Evolutionary conservation across 108 stramenopile species (phyloP), one percentile per base, ranked within the genome.

Genomic region (Cyclotella cryptica): DNA sequence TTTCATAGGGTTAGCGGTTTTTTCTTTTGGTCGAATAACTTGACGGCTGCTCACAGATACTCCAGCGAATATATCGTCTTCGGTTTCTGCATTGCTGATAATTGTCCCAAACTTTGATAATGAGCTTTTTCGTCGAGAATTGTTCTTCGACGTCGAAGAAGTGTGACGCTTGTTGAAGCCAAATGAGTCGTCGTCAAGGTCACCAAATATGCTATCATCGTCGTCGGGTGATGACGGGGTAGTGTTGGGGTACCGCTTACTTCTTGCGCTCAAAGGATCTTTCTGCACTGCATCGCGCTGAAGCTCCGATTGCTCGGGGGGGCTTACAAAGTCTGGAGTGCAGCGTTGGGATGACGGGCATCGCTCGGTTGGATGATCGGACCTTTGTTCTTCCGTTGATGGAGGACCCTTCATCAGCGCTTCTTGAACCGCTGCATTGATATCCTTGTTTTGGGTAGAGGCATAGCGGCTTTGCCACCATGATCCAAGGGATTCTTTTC

Each of bases 401-500:
- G 14, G 24, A 35, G 27, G 27, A 21, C 49, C 26, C 4, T 84
- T 74, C 62, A 65, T 53, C 6, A 84, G 77, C n/a, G 77, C 83
- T 49, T 84, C 83, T 27, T 61, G 76, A 22, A 84, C 77, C 15
- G 77, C 83, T 41, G 76, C 77, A 64, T 84, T 74, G 30, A 84
- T 55, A 52, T 77, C 72, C 7, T 63, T 70, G 59, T 78, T 78
- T 47, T 78, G 76, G 9, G 76, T 61, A 10, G 76, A 74, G 55
- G 77, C 72, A 64, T 74, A 57, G 18, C 77, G 71, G 42, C 61
- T 84, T 51, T 74, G 72, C 83, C 83, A 84, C 83, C 83, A 84
- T 30, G 83, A 84, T 30, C 66, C 83, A 55, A 84, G 76, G 21
- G 83, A 84, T 84, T 84, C 83, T 21, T 71, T 74, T 19, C 77